Evolutionary conservation across 768 basidiomycete genomes (phyloP), one percentile per base, ranked within the genome.

Genomic region (Cystofilobasidium bisporidii): DNA sequence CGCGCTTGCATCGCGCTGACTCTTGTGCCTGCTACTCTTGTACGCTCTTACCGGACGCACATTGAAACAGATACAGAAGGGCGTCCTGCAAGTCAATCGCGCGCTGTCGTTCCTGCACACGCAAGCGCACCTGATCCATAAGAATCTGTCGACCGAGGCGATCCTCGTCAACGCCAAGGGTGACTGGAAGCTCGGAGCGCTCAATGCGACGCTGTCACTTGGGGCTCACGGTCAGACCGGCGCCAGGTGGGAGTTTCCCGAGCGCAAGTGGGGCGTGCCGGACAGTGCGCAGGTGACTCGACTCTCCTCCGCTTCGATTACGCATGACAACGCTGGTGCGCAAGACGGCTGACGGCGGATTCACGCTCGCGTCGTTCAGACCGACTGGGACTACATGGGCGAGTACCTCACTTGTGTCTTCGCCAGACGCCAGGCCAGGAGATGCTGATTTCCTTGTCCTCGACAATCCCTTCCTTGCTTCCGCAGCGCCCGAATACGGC

Each of bases 331-430:
- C n/a, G n/a, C n/a, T n/a, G n/a, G n/a, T n/a, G n/a, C n/a, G n/a
- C n/a, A n/a, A n/a, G n/a, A n/a, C n/a, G n/a, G n/a, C n/a, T n/a
- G n/a, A n/a, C n/a, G n/a, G n/a, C n/a, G n/a, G n/a, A n/a, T n/a
- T n/a, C n/a, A n/a, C n/a, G n/a, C 14, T 41, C 59, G 38, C 20
- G 24, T n/a, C 9, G 60, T 89, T 8, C 93, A 98, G 77, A 85
- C 91, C 56, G 89, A 91, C 36, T 90, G 93, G 72, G 93, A 99
- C 76, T 98, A 91, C 74, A 88, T 96, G 77, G 91, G 91, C n/a
- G n/a, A n/a, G n/a, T n/a, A n/a, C n/a, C n/a, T n/a, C n/a, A n/a
- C n/a, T n/a, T n/a, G n/a, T n/a, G n/a, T n/a, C n/a, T n/a, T n/a
- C n/a, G n/a, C n/a, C n/a, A n/a, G n/a, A n/a, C n/a, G n/a, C n/a